phyloP scores from a whole-genome alignment of 169 alveolate genomes.

The Plasmodium chabaudi region DNA sequence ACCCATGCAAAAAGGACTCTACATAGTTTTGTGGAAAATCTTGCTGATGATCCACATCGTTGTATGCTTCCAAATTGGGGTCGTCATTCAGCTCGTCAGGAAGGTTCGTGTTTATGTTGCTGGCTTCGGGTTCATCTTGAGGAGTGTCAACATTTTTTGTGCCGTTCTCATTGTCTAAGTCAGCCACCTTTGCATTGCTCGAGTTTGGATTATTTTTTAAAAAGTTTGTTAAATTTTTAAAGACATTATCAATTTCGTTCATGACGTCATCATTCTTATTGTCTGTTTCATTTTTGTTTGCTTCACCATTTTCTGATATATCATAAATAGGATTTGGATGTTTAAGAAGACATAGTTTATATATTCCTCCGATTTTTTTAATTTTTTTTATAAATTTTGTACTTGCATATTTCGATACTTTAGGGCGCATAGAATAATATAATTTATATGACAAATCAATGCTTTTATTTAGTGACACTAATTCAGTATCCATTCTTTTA shows the following conservation, averaged over 20 bases:
- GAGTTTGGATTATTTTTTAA: not conserved
- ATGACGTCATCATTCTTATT: not conserved
- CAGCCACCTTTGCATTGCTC: not conserved
- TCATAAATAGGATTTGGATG: conserved; percentile 37
- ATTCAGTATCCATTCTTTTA: conserved; percentile 30
- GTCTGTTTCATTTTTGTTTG: not conserved
- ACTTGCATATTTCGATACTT: conserved; percentile 66
- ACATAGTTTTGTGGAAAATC: conserved; percentile 57
- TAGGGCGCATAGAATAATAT: conserved; percentile 68
- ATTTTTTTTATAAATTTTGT: conserved; percentile 54
- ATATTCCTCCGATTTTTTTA: conserved; percentile 76
- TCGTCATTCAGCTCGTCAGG: not conserved
- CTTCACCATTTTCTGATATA: not conserved
- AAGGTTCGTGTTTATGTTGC: not conserved
- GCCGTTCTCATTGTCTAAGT: no score
- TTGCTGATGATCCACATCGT: not conserved
- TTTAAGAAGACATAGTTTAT: conserved; percentile 78
- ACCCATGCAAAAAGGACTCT: conserved; percentile 62
- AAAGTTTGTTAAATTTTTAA: conserved; percentile 2
- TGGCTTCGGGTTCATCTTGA: not conserved
- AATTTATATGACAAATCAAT: conserved; percentile 48
- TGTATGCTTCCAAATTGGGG: not conserved
- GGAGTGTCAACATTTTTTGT: no score
- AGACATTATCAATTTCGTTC: conserved; percentile 4
- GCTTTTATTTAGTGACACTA: conserved; percentile 30